These are phyloP conservation scores for Tagetes erecta DNA, from an alignment of 129 eudicot genomes.

Conservation along the genomic window DNA sequence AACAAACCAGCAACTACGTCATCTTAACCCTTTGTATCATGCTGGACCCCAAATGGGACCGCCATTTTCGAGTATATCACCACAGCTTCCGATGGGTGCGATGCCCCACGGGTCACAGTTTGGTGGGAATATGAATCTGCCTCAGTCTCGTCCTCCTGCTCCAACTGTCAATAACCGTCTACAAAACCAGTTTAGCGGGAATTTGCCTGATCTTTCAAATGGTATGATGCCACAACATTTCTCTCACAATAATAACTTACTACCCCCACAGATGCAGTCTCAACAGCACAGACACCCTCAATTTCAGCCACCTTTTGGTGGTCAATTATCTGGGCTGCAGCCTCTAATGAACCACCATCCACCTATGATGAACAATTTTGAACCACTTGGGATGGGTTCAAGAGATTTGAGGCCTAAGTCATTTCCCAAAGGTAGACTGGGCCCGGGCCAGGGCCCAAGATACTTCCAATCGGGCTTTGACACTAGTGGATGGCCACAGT, in stretches of 20 bases:
- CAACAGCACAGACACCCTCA: conserved; percentile 63
- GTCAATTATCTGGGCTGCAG: conserved; percentile 58
- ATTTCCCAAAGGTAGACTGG: conserved; percentile 51
- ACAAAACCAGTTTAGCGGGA: conserved; percentile 60
- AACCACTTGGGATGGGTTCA: conserved; percentile 56
- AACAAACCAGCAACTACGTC: conserved; percentile 47
- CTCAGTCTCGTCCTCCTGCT: conserved; percentile 59
- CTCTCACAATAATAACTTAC: conserved; percentile 23
- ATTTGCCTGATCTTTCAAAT: conserved; percentile 48
- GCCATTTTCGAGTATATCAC: conserved; percentile 42
- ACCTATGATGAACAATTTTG: conserved; percentile 62
- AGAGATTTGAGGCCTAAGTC: conserved; percentile 60
- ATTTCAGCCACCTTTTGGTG: conserved; percentile 50
- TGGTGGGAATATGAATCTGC: conserved; percentile 46
- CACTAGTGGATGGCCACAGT: conserved; percentile 78
- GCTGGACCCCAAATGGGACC: conserved; percentile 52
- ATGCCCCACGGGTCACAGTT: conserved; percentile 59
- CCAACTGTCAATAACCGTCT: conserved; percentile 49
- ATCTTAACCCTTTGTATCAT: conserved; percentile 48
- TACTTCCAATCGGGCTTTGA: conserved; percentile 62
- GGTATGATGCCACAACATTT: conserved; percentile 54
- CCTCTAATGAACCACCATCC: conserved; percentile 54
- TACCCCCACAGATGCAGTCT: conserved; percentile 37
- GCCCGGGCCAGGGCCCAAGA: conserved; percentile 29
- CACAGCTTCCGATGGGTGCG: conserved; percentile 55